Conservation (phyloP, 2,329 filamentous ascomycete species). For the Claviceps sp. region DNA sequence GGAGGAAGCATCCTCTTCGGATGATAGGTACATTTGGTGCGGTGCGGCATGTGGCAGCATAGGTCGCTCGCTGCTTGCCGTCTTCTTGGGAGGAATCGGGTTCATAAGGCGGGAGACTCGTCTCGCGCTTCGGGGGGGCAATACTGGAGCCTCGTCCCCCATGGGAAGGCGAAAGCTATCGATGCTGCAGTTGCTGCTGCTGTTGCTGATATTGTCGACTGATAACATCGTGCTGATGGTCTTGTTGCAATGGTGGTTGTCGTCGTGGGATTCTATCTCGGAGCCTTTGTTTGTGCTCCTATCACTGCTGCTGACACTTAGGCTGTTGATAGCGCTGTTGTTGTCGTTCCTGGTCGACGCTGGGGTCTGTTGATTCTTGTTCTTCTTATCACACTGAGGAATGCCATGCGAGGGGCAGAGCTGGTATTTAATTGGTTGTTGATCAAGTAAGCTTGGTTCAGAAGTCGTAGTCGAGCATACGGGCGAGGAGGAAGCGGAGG, state of each 20-base stretch:
- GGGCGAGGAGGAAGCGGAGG: slow-evolving; percentile 1
- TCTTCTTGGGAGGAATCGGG: slow-evolving; percentile 21
- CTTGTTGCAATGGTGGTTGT: slow-evolving; percentile 7
- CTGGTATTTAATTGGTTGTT: slow-evolving; percentile 1
- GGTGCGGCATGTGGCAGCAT: slow-evolving; percentile 29
- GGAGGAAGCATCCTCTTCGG: slow-evolving; percentile 52
- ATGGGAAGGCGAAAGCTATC: slow-evolving; percentile 11
- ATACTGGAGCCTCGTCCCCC: slow-evolving; percentile 21
- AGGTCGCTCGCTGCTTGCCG: slow-evolving; percentile 16
- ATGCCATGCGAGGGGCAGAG: neutral
- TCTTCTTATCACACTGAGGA: neutral
- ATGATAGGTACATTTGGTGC: slow-evolving; percentile 50
- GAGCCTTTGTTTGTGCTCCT: neutral
- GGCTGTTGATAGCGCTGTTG: neutral
- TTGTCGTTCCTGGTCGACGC: slow-evolving; percentile 1
- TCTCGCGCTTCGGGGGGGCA: slow-evolving; percentile 37
- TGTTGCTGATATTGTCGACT: slow-evolving; percentile 11
- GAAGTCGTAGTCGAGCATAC: neutral
- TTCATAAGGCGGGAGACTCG: slow-evolving; percentile 30
- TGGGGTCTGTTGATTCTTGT: slow-evolving; percentile 1
- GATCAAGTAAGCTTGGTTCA: slow-evolving; percentile 1
- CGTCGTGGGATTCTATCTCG: slow-evolving; percentile 1
- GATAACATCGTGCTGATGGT: slow-evolving; percentile 17
- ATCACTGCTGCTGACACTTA: slow-evolving; percentile 1
- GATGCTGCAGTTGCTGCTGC: slow-evolving; percentile 8